A percentile compares a stretch with the other conserved stretches of the same genome.
Conservation (phyloP, 129 eudicot genomes). For the Flaveria sonorensis region DNA sequence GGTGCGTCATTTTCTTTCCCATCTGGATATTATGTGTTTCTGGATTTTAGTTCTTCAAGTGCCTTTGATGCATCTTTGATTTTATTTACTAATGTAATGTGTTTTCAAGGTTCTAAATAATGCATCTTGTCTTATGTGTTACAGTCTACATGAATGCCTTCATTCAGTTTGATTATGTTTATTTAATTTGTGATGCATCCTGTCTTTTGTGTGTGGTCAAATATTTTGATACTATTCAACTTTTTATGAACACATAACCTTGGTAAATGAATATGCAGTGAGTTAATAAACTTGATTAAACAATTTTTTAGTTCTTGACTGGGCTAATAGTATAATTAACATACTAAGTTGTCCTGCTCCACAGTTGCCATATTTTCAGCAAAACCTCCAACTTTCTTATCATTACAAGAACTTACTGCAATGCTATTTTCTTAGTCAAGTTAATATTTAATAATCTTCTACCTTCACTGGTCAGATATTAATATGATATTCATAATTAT, state of each 20-base stretch:
- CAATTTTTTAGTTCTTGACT: not conserved
- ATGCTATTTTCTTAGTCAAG: not conserved
- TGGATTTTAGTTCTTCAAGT: not conserved
- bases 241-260: not conserved
- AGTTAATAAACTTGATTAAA: not conserved
- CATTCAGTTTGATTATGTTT: not conserved
- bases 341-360: no score
- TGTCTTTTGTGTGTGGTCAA: not conserved
- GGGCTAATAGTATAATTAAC: not conserved
- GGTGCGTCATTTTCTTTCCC: no score
- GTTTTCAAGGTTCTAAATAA: slow-evolving; percentile 16
- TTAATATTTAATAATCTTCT: not conserved
- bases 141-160: slow-evolving; percentile 9
- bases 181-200: slow-evolving; percentile 8
- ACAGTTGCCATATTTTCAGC: no score
- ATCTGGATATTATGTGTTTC: not conserved
- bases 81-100: not conserved
- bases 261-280: not conserved
- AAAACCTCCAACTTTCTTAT: not conserved
- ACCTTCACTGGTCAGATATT: not conserved
- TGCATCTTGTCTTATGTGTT: not conserved
- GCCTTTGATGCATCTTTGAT: slow-evolving; percentile 7
- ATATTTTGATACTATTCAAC: not conserved
- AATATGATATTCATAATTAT: not conserved
- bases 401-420: not conserved